Conservation (phyloP, 2,329 filamentous ascomycete genomes). For the Aspergillus clavatus region DNA sequence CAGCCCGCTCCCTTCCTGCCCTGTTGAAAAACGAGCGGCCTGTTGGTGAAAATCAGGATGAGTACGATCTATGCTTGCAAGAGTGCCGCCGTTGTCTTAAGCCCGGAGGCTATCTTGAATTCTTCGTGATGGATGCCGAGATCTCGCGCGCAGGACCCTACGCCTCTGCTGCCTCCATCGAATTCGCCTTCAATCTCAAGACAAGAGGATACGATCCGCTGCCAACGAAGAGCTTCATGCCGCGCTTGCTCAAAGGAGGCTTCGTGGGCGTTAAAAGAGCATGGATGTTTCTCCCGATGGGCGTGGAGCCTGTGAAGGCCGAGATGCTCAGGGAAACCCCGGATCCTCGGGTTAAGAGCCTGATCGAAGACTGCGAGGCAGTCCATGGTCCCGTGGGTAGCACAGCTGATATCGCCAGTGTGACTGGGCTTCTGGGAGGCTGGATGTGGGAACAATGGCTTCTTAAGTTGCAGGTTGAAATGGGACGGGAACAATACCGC, state of each 20-base stretch:
- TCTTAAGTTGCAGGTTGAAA: slow-evolving; percentile 80
- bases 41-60: slow-evolving; percentile 65
- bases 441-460: slow-evolving; percentile 98
- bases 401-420: slow-evolving; percentile 65
- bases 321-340: slow-evolving; percentile 42
- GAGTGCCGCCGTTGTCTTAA: slow-evolving; percentile 91
- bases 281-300: slow-evolving; percentile 87
- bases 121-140: slow-evolving; percentile 82
- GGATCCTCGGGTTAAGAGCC: slow-evolving; percentile 33
- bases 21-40: slow-evolving; percentile 67
- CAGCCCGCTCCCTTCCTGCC: slow-evolving; percentile 78
- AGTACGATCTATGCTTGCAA: slow-evolving; percentile 77
- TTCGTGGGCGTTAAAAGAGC: slow-evolving; percentile 77
- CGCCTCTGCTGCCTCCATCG: slow-evolving; percentile 76
- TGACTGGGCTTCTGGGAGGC: slow-evolving; percentile 76
- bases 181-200: slow-evolving; percentile 86
- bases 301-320: slow-evolving; percentile 46
- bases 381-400: slow-evolving; percentile 55
- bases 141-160: slow-evolving; percentile 78
- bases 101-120: slow-evolving; percentile 89
- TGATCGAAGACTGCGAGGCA: slow-evolving; percentile 53
- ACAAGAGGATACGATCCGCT: slow-evolving; percentile 84
- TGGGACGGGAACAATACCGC: slow-evolving; percentile 58
- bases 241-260: slow-evolving; percentile 66
- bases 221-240: slow-evolving; percentile 76